Percentiles rank a stretch among this genome's conserved stretches.
Conservation (phyloP, 2,329 filamentous ascomycete genomes). For the Fusarium napiforme region DNA sequence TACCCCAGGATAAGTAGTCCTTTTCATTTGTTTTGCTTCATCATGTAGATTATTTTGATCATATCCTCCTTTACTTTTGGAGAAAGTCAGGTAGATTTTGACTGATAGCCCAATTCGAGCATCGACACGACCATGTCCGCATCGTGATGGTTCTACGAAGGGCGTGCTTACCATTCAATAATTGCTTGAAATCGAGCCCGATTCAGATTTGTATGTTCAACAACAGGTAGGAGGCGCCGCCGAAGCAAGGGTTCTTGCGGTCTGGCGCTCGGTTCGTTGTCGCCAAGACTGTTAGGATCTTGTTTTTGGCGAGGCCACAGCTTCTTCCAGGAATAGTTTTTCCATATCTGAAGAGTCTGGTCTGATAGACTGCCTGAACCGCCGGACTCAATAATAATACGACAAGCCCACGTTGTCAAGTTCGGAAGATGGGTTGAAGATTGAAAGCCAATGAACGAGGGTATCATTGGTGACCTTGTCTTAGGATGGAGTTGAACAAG, state of each 20-base stretch:
- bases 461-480: slow-evolving; percentile 11
- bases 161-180: neutral
- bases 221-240: neutral
- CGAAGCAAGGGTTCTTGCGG: neutral
- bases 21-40: slow-evolving; percentile 7
- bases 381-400: neutral
- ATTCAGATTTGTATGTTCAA: neutral
- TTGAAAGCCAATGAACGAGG: slow-evolving; percentile 25
- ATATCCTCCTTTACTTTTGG: neutral
- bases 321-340: neutral
- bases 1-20: slow-evolving; percentile 25
- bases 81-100: neutral
- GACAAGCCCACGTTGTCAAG: neutral
- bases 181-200: neutral
- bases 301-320: neutral
- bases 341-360: neutral
- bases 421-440: neutral
- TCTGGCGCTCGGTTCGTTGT: neutral
- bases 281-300: neutral
- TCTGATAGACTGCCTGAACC: neutral
- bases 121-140: neutral
- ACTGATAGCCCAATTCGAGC: neutral
- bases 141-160: neutral
- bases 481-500: slow-evolving; percentile 1
- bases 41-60: neutral